Conservation (phyloP, 2,329 filamentous ascomycete genomes). For the Nemania diffusa region DNA sequence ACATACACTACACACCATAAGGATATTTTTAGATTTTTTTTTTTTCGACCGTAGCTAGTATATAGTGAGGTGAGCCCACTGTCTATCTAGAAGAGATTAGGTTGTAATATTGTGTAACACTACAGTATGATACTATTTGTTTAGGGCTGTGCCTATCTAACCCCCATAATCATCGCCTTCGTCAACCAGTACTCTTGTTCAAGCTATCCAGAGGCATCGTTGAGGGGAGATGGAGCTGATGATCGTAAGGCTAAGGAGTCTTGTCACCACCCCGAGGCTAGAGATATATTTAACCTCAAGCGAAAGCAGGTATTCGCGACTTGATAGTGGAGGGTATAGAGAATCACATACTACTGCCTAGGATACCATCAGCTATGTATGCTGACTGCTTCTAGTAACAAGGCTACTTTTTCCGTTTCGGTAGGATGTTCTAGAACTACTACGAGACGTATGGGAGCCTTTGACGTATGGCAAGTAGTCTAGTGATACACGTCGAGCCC, state of each 20-base stretch:
- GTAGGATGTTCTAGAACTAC: conserved; percentile 55
- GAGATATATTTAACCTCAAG: conserved; percentile 30
- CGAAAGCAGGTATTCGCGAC: neutral
- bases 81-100: neutral
- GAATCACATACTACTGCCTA: conserved; percentile 2
- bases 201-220: neutral
- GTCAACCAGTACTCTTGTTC: neutral
- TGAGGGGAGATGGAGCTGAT: neutral
- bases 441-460: conserved; percentile 52
- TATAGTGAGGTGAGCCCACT: conserved; percentile 4
- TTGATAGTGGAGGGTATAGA: conserved; percentile 27
- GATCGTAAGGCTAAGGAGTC: neutral
- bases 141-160: neutral
- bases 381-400: conserved; percentile 43
- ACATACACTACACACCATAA: conserved; percentile 20
- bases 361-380: conserved; percentile 9
- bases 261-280: conserved; percentile 34
- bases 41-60: neutral
- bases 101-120: conserved; percentile 1
- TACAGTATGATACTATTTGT: neutral
- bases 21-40: conserved; percentile 29
- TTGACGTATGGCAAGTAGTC: conserved; percentile 45
- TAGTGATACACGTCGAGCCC: conserved; percentile 49
- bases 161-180: neutral
- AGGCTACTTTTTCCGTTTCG: conserved; percentile 64